Evolutionary conservation across 2,329 filamentous ascomycete genomes (phyloP).

Genomic region (Myriosclerotinia scirpicola): DNA sequence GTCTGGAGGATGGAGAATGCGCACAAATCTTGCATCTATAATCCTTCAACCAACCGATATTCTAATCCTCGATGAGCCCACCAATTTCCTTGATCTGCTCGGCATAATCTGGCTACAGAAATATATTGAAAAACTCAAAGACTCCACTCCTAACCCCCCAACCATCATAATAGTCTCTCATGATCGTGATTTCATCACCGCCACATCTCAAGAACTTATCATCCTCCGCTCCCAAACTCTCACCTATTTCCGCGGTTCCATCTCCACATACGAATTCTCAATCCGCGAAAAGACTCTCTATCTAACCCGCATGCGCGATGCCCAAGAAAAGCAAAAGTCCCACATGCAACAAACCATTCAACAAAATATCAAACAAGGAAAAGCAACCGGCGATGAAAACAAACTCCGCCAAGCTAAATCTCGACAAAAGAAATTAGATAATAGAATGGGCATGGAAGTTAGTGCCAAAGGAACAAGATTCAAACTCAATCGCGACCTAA

Average conservation of each 20-base stretch:
- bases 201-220: conserved; percentile 73
- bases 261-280: conserved; percentile 69
- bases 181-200: conserved; percentile 77
- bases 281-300: conserved; percentile 66
- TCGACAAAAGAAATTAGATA: conserved; percentile 80
- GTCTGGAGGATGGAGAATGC: conserved; percentile 77
- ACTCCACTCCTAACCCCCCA: conserved; percentile 51
- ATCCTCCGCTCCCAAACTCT: conserved; percentile 72
- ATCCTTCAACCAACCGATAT: conserved; percentile 74
- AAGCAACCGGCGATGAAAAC: conserved; percentile 77
- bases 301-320: conserved; percentile 74
- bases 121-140: conserved; percentile 61
- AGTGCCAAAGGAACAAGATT: conserved; percentile 71
- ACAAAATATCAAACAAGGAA: conserved; percentile 72
- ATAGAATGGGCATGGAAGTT: conserved; percentile 75
- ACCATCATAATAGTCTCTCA: conserved; percentile 81
- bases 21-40: conserved; percentile 62
- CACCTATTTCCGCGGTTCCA: conserved; percentile 72
- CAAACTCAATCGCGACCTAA: conserved; percentile 74
- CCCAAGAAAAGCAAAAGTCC: conserved; percentile 75
- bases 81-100: conserved; percentile 80
- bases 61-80: conserved; percentile 80
- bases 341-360: conserved; percentile 79
- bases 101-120: conserved; percentile 83
- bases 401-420: conserved; percentile 84